These are phyloP conservation scores for Pyrus betulifolia DNA, from an alignment of 306 rosid genomes.

Conservation along the genomic window DNA sequence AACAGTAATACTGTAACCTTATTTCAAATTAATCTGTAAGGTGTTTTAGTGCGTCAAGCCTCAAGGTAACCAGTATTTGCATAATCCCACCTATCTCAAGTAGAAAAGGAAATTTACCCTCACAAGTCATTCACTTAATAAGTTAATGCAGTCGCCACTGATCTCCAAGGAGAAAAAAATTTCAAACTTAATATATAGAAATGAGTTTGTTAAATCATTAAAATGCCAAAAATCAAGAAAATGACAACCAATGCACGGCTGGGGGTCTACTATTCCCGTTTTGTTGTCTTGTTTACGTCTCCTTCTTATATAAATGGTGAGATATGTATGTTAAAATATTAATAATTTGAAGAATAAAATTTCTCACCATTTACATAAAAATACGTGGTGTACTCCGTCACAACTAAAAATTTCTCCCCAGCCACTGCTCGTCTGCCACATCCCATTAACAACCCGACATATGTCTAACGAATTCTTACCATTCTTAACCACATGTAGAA, in stretches of 20 bases:
- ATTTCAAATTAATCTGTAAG: slow-evolving; percentile 68
- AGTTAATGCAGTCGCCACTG: too few species aligned
- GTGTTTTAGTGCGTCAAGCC: slow-evolving; percentile 94
- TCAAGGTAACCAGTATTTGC: slow-evolving; percentile 81
- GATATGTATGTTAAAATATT: too few species aligned
- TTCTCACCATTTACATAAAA: too few species aligned
- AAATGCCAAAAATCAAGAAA: neutral
- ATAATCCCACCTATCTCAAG: slow-evolving; percentile 82
- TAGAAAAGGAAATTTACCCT: slow-evolving; percentile 9
- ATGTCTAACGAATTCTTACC: slow-evolving; percentile 67
- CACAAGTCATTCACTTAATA: neutral
- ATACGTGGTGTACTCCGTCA: too few species aligned
- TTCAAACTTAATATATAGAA: too few species aligned
- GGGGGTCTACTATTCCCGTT: too few species aligned
- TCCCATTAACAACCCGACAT: slow-evolving; percentile 67
- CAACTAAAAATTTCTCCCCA: slow-evolving; percentile 35
- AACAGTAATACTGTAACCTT: slow-evolving; percentile 43
- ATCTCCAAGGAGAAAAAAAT: too few species aligned
- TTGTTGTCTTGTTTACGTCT: too few species aligned
- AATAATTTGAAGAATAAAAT: too few species aligned
- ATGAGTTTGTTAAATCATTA: too few species aligned
- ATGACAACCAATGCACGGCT: neutral
- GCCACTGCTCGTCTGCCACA: slow-evolving; percentile 87
- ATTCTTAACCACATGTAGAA: slow-evolving; percentile 27
- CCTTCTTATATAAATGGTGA: too few species aligned